Conservation (phyloP, 371 early-diverging fungal genomes). For the Lichtheimia hyalospora region DNA sequence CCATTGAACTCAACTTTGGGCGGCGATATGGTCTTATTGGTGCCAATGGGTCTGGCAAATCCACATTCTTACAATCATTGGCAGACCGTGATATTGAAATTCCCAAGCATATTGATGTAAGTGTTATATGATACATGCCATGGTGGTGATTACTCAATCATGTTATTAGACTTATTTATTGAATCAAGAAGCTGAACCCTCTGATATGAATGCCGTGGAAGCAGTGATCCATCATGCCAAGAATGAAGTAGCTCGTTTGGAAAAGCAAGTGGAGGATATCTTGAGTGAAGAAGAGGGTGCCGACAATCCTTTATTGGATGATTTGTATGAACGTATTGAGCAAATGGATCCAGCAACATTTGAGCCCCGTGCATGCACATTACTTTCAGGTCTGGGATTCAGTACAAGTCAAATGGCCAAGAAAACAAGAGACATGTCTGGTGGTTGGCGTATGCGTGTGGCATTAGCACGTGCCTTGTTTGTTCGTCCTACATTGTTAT, state of each 20-base stretch:
- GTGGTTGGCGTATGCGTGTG: constrained; percentile 99
- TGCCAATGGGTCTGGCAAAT: constrained; percentile 98
- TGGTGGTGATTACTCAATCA: not conserved
- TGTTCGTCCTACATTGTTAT: constrained; percentile 91
- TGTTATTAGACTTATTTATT: constrained; percentile 80
- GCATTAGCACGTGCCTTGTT: constrained; percentile 97
- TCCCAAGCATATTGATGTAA: constrained; percentile 94
- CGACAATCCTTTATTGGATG: constrained; percentile 89
- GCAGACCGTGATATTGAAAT: constrained; percentile 95
- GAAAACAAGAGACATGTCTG: constrained; percentile 94
- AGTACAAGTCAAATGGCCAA: constrained; percentile 78
- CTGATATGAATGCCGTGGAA: constrained; percentile 87
- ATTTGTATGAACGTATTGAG: constrained; percentile 94
- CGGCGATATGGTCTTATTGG: constrained; percentile 98
- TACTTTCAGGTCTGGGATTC: constrained; percentile 96
- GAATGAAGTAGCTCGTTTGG: constrained; percentile 85
- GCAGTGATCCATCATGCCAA: constrained; percentile 91
- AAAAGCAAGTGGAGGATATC: constrained; percentile 87
- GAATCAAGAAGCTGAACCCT: constrained; percentile 94
- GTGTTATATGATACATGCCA: constrained; percentile 9
- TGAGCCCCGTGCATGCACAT: constrained; percentile 90
- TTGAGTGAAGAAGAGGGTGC: constrained; percentile 79
- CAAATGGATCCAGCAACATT: constrained; percentile 90
- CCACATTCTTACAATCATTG: constrained; percentile 94
- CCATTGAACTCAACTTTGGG: constrained; percentile 97